Percentiles rank a stretch among this genome's conserved stretches.
Conservation (phyloP, 768 basidiomycete species). For the Hypsizygus marmoreus region DNA sequence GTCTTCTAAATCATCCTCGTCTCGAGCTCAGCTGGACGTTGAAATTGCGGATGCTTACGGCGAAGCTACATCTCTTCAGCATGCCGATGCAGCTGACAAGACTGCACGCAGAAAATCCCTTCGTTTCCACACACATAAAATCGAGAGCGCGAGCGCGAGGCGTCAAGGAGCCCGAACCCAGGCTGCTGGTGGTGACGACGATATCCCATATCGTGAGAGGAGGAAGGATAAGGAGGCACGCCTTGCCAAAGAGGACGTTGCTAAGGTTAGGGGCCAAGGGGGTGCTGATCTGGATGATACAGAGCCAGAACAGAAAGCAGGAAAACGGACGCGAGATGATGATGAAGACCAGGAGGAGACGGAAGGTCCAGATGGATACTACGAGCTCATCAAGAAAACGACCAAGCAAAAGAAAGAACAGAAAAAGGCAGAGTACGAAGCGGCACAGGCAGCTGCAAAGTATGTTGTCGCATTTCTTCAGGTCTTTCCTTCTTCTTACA, state of each 20-base stretch:
- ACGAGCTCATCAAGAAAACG: conserved; percentile 82
- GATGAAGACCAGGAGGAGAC: conserved; percentile 43
- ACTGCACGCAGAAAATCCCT: conserved; percentile 77
- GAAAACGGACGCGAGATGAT: conserved; percentile 37
- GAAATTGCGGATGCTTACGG: conserved; percentile 59
- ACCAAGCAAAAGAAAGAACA: conserved; percentile 71
- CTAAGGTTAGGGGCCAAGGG: conserved; percentile 46
- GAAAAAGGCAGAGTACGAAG: conserved; percentile 85
- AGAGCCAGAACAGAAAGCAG: conserved; percentile 43
- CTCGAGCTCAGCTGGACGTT: conserved; percentile 21
- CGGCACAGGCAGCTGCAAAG: conserved; percentile 55
- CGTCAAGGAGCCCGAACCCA: conserved; percentile 72
- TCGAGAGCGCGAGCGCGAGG: conserved; percentile 78
- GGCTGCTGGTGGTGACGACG: conserved; percentile 88
- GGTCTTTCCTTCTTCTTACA: conserved; percentile 1
- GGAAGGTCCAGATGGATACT: conserved; percentile 75
- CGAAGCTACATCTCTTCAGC: conserved; percentile 68
- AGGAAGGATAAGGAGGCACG: conserved; percentile 63
- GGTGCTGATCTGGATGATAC: conserved; percentile 70
- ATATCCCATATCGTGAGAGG: conserved; percentile 85
- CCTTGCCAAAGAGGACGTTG: conserved; percentile 54
- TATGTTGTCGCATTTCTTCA: conserved; percentile 41
- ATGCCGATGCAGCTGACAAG: conserved; percentile 83
- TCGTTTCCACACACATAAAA: conserved; percentile 91
- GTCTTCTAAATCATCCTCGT: conserved; percentile 35